phyloP scores from a whole-genome alignment of 495 filamentous ascomycete species.

The Talaromyces proteolyticus region DNA sequence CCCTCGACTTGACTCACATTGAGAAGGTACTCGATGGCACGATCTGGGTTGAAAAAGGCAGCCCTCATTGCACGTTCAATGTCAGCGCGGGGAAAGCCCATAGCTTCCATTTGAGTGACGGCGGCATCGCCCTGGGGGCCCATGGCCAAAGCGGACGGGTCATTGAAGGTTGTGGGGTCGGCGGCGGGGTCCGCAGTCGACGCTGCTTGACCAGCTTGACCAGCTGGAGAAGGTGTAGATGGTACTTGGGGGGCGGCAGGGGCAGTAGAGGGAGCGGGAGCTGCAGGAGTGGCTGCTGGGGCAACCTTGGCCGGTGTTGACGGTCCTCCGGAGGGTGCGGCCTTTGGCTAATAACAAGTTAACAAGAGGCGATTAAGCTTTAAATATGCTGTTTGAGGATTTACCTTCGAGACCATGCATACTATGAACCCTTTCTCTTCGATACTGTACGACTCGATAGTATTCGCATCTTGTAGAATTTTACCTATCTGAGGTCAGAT shows the following conservation, averaged over 20 bases:
- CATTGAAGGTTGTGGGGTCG: constrained; percentile 51
- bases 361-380: constrained; percentile 1
- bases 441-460: constrained; percentile 91
- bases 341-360: constrained; percentile 54
- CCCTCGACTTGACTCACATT: constrained; percentile 51
- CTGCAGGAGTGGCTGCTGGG: constrained; percentile 42
- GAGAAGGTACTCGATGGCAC: constrained; percentile 92
- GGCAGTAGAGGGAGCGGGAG: constrained; percentile 64
- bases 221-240: constrained; percentile 63
- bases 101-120: constrained; percentile 93
- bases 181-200: constrained; percentile 31
- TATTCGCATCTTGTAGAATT: constrained; percentile 94
- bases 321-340: constrained; percentile 49
- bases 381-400: no score
- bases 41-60: constrained; percentile 93
- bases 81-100: constrained; percentile 84
- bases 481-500: constrained; percentile 59
- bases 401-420: constrained; percentile 93
- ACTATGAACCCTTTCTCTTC: constrained; percentile 99
- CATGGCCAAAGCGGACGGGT: constrained; percentile 77
- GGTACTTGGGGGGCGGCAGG: constrained; percentile 46
- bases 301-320: constrained; percentile 49
- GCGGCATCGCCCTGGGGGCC: constrained; percentile 75
- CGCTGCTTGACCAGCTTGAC: no score
- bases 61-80: constrained; percentile 93